These are phyloP conservation scores for Leccinellum albellum DNA, from an alignment of 768 basidiomycete species.

Conservation along the genomic window DNA sequence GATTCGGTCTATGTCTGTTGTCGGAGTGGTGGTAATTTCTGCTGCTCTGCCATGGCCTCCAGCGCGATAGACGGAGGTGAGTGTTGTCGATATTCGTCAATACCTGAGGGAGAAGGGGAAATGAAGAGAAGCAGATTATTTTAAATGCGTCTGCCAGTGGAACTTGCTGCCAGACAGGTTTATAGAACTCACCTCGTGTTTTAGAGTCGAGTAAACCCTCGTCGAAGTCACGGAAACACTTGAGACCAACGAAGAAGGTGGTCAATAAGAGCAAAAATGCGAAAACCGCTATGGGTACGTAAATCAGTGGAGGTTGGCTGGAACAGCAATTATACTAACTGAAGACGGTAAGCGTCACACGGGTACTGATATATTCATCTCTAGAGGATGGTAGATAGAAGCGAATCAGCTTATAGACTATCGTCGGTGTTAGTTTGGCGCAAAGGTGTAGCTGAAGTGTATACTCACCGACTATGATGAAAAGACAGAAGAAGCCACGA, in stretches of 20 bases:
- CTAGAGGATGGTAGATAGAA: slow-evolving; percentile 66
- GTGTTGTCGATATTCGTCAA: slow-evolving; percentile 46
- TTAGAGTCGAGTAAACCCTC: slow-evolving; percentile 72
- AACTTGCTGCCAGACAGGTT: slow-evolving; percentile 28
- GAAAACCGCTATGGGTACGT: slow-evolving; percentile 55
- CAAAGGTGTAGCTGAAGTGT: background rate
- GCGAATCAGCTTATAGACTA: slow-evolving; percentile 81
- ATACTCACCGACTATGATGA: slow-evolving; percentile 28
- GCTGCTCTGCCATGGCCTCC: slow-evolving; percentile 45
- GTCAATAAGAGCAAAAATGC: slow-evolving; percentile 69
- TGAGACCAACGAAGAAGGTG: slow-evolving; percentile 72
- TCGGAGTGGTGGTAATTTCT: slow-evolving; percentile 44
- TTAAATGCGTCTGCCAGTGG: slow-evolving; percentile 18
- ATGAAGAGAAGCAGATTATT: slow-evolving; percentile 30
- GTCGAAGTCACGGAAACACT: slow-evolving; percentile 81
- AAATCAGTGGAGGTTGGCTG: background rate
- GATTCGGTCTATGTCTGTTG: slow-evolving; percentile 79
- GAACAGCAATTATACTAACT: slow-evolving; percentile 45
- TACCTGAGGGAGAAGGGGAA: slow-evolving; percentile 42
- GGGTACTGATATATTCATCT: slow-evolving; percentile 60
- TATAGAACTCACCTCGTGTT: slow-evolving; percentile 60
- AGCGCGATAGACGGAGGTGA: slow-evolving; percentile 38
- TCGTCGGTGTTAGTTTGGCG: background rate
- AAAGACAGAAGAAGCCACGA: background rate
- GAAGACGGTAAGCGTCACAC: slow-evolving; percentile 76